Evolutionary conservation across 2,329 filamentous ascomycete genomes (phyloP), one percentile per base, ranked within the genome.

Genomic region (Coleophoma cylindrospora): DNA sequence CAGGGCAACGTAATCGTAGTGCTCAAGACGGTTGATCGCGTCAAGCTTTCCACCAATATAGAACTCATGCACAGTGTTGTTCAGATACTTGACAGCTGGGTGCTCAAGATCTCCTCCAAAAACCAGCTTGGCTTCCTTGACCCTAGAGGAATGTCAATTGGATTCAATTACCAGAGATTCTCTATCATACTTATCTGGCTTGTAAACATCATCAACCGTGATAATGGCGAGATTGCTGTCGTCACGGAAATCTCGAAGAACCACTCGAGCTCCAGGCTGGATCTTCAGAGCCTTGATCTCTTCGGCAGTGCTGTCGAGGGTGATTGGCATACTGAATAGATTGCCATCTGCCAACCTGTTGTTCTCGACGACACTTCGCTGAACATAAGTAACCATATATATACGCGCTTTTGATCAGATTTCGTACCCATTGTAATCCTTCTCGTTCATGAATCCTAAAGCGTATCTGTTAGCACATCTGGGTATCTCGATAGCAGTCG

Each of bases 1-100:
- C 52, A 97, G 83, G 65, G 89, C 94, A 61, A 97, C 89, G 76
- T 97, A 97, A 76, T 99, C 94, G 77, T 99, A 99, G 80, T 99
- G 94, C 76, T 95, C 91, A 54, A 96, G 81, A 61, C 90, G 87
- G 80, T 92, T 92, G 68, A 99, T 85, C 55, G 94, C 94, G 68
- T 97, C 89, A 57, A 99, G 75, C 82, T 95, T 96, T 68, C 94
- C 94, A 67, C 94, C 94, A 55, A 99, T 81, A 72, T 97, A 97
- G 71, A 85, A 95, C 54, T 96, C 91, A 64, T 89, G 77, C 55
- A 87, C 86, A 36, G 83, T 86, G 64, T 84, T 80, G 76, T 86
- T 86, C 55, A 99, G 84, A 75, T 95, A 94, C 73, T 87, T 89
- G 70, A 97, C 81, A 54, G 94, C 94, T 40, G 94, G 94, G 74